A percentile compares a stretch with the other conserved stretches of the same genome.
phyloP scores from a whole-genome alignment of 345 rosid genomes.

The Alliaria petiolata region DNA sequence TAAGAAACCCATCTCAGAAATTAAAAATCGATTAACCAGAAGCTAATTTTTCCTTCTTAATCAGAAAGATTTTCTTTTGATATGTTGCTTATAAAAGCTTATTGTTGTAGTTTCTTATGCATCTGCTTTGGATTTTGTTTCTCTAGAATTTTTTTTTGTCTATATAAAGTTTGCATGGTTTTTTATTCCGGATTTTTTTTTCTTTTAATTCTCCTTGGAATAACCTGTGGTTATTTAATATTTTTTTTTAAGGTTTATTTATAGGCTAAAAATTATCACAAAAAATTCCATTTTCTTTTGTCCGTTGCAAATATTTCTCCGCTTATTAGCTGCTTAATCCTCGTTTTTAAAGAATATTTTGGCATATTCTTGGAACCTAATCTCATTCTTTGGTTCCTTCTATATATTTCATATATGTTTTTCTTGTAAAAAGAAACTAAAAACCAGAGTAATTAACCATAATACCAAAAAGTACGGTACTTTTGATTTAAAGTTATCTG shows the following conservation, averaged over 20 bases:
- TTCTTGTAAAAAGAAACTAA: not conserved
- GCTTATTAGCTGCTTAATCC: not conserved
- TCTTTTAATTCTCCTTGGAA: not conserved
- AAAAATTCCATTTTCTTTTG: not conserved
- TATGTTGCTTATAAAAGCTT: not conserved
- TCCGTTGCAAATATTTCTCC: slow-evolving; percentile 16
- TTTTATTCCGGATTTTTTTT: not conserved
- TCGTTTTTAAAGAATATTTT: not conserved
- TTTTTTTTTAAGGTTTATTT: not conserved
- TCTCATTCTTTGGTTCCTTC: too few species aligned
- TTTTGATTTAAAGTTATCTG: slow-evolving; percentile 8
- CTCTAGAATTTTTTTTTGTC: not conserved
- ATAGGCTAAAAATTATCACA: not conserved
- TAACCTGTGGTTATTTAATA: too few species aligned
- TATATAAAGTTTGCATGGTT: slow-evolving; percentile 8
- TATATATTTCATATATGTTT: not conserved
- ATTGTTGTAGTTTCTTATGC: not conserved
- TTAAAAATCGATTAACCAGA: not conserved
- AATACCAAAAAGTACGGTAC: slow-evolving; percentile 3
- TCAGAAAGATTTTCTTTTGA: not conserved
- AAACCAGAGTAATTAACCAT: not conserved
- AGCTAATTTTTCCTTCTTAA: not conserved
- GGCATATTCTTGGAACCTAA: slow-evolving; percentile 15
- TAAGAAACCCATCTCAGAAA: slow-evolving; percentile 3
- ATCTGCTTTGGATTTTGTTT: not conserved